Evolutionary conservation across 208 protist species (phyloP), one percentile per base, ranked within the genome.

Genomic region (Crithidia fasciculata): DNA sequence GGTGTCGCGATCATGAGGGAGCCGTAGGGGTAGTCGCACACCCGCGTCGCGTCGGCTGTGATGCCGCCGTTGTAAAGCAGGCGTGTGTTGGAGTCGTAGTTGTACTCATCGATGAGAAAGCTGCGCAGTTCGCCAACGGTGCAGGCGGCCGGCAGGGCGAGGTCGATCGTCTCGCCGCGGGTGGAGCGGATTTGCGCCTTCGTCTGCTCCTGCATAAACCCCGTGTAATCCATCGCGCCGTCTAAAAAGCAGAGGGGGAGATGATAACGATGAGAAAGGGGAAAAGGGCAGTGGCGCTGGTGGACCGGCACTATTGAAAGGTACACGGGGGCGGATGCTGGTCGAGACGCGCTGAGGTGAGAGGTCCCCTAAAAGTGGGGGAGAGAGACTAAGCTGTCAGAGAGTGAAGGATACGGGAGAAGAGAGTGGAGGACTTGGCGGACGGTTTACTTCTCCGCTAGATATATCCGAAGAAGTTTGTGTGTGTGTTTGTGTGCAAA

Each of bases 141-240:
- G 74, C 88, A 93, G 15, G 56, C 74, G 40, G 45, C 8, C 1
- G 86, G 87, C 2, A 94, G 62, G 4, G 79, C 72, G 5, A 94
- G 54, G 69, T 95, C 88, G 62, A 95, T 92, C 2, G 84, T 90
- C 57, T 93, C 87, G 5, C 91, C 91, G 0, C 87, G 81, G 0
- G 74, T 77, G n/a, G 88, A 92, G 15, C 80, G 71, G 10, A 95
- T 81, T 47, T 86, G 87, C 16, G 78, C 84, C 40, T 79, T 83
- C n/a, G 86, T 71, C 66, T 80, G 64, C 55, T 83, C 72, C 16
- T 54, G 63, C 19, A 68, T 56, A 6, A 64, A 65, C 16, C 74
- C 81, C 44, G 72, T 64, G 61, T 88, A 90, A 12, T 78, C 55
- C 78, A 91, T 91, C 8, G 12, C 50, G 7, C 13, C 18, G 36